Conservation (phyloP, 2,329 filamentous ascomycete species). For the Ophiocordyceps australis region DNA sequence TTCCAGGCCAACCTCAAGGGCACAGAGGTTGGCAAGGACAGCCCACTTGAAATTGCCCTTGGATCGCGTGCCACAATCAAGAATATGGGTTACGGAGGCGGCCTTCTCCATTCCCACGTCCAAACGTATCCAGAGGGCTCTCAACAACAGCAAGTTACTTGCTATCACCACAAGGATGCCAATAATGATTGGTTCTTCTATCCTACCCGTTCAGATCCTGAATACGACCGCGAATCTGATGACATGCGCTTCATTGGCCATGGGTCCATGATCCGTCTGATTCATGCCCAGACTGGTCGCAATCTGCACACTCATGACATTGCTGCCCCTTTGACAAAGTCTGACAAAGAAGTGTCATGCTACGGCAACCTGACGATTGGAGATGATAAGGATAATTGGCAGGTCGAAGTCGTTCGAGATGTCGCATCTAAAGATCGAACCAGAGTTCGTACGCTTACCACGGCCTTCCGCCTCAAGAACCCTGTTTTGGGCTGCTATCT, state of each 20-base stretch:
- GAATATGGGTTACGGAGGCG: slow-evolving; percentile 98
- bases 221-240: slow-evolving; percentile 49
- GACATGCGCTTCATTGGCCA: slow-evolving; percentile 62
- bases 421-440: slow-evolving; percentile 72
- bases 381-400: slow-evolving; percentile 97
- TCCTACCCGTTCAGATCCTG: slow-evolving; percentile 63
- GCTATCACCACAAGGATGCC: slow-evolving; percentile 98
- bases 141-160: slow-evolving; percentile 88
- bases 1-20: slow-evolving; percentile 95
- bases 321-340: slow-evolving; percentile 73
- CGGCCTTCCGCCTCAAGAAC: slow-evolving; percentile 78
- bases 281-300: slow-evolving; percentile 88
- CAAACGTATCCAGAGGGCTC: slow-evolving; percentile 94
- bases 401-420: slow-evolving; percentile 79
- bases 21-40: slow-evolving; percentile 86
- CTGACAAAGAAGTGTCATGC: slow-evolving; percentile 80
- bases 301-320: slow-evolving; percentile 94
- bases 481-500: slow-evolving; percentile 76
- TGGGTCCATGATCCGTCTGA: slow-evolving; percentile 62
- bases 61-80: slow-evolving; percentile 87
- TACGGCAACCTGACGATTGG: slow-evolving; percentile 93
- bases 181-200: slow-evolving; percentile 99
- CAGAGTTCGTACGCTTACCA: slow-evolving; percentile 79
- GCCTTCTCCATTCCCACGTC: slow-evolving; percentile 87
- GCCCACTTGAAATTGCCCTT: slow-evolving; percentile 76